Base-by-base conservation (phyloP, 805 yeast genomes). In the Ogataea nitratoaversa region DNA sequence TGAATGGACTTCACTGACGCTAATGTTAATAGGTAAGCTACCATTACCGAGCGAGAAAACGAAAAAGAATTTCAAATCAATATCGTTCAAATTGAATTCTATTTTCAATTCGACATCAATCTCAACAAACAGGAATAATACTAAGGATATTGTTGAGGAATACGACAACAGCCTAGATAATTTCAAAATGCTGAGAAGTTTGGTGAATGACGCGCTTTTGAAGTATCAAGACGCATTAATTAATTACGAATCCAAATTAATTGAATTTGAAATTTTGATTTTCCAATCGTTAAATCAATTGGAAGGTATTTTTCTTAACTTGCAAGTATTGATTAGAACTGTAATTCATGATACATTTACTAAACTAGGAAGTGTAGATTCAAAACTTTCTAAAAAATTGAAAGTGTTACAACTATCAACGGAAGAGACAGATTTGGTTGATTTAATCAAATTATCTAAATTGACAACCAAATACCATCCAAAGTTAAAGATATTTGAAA, bases 1-100 rank as follows among this genome's bases (percentile, higher is more conserved):
- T 17, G 37, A 45, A 22, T 50, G 54, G 54, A 43, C 54, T 9
- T 44, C 44, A 2, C 20, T 31, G 18, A 35, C 50, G 11, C 29
- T 39, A 16, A 35, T 45, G 11, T 9, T 48, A n/a, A 22, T 37
- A 28, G 50, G 41, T 3, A 34, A 24, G 27, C 13, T 37, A 9
- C 36, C 42, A 11, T 19, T 38, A 22, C 44, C 47, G 2, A 20
- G 40, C 1, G 24, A 32, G 23, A 20, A 34, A 18, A 38, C 30
- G 11, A 40, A 36, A 13, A 5, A 37, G 14, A 27, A 27, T 27
- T 27, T 5, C n/a, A 16, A 30, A 20, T 23, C n/a, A 27, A 9
- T 14, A 9, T 9, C 14, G 13, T 9, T 27, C 8, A 9, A 8
- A 13, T 13, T 27, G 14, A 27, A 27, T 27, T 27, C 29, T 9